Evolutionary conservation across 305 asterid genomes (phyloP).

Genomic region (Fraxinus ornus): DNA sequence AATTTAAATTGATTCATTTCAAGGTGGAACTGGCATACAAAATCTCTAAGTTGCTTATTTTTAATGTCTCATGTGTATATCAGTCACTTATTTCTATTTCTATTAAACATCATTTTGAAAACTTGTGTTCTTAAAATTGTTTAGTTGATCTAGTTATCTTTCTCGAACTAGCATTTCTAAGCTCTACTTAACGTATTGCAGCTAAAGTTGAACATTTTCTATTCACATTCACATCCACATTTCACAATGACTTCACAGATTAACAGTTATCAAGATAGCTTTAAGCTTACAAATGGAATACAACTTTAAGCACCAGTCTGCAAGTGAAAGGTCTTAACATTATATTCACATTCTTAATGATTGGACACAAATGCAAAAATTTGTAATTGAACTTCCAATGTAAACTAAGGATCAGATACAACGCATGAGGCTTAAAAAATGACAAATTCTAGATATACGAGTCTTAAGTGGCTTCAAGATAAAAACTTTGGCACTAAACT

Average conservation of each 20-base stretch:
- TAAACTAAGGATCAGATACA: background rate
- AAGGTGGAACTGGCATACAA: background rate
- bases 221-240: background rate
- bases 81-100: background rate
- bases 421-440: background rate
- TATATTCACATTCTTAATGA: background rate
- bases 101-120: background rate
- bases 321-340: too few relatives aligned
- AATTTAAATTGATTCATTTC: background rate
- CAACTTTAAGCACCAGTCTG: too few relatives aligned
- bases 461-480: background rate
- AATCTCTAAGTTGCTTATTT: too few relatives aligned
- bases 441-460: background rate
- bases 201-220: constrained; percentile 5
- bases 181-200: background rate
- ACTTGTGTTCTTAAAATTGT: background rate
- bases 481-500: background rate
- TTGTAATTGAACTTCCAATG: background rate
- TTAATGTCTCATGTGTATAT: background rate
- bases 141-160: background rate
- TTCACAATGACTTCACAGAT: too few relatives aligned
- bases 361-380: background rate
- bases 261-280: too few relatives aligned
- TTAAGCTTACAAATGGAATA: too few relatives aligned
- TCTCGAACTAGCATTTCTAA: background rate